These are phyloP conservation scores for Yamadazyma songkhlaensis DNA, from an alignment of 1,139 yeast species.

Conservation along the genomic window DNA sequence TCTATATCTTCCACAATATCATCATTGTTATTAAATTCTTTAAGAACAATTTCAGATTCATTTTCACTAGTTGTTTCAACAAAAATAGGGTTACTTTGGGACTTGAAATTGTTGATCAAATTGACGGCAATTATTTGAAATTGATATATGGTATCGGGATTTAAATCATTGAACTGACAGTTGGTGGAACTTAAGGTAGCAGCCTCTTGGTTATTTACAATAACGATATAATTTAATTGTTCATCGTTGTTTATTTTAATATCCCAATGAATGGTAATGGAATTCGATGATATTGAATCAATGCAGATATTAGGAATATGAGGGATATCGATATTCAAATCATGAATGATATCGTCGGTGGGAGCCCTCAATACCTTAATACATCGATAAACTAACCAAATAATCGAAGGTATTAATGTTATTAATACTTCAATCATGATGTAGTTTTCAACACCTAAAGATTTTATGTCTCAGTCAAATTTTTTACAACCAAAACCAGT, in stretches of 20 bases:
- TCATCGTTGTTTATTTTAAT: constrained; percentile 31
- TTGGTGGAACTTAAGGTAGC: constrained; percentile 37
- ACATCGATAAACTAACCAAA: constrained; percentile 44
- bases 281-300: constrained; percentile 29
- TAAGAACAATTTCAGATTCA: not conserved
- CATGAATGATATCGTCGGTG: constrained; percentile 31
- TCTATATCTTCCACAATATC: not conserved
- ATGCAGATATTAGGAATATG: constrained; percentile 40
- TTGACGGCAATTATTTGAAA: constrained; percentile 42
- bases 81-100: constrained; percentile 33
- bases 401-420: constrained; percentile 41
- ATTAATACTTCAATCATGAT: constrained; percentile 38
- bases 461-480: not conserved
- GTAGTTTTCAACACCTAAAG: not conserved
- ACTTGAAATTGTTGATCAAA: constrained; percentile 33
- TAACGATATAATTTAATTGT: constrained; percentile 31
- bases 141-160: constrained; percentile 28
- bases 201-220: constrained; percentile 37
- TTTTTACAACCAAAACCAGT: not conserved
- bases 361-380: constrained; percentile 36
- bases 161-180: constrained; percentile 36
- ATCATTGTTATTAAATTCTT: constrained; percentile 1
- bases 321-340: constrained; percentile 41
- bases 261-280: constrained; percentile 45
- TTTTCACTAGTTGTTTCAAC: constrained; percentile 10